Base-by-base conservation (phyloP, 371 early-diverging fungal species). In the Parasitella parasitica region DNA sequence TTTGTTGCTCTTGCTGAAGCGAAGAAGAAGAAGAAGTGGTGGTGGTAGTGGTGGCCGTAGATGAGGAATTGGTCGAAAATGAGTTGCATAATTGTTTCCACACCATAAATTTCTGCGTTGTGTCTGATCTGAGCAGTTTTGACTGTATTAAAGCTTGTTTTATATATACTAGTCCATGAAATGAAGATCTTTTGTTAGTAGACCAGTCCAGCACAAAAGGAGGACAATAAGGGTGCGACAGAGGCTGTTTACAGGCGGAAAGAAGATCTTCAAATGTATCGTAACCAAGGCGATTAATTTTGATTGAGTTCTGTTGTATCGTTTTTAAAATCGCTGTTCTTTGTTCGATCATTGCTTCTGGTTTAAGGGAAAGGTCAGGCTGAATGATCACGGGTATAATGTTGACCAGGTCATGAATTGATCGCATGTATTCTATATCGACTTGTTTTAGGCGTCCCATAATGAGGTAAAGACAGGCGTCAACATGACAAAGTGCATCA, bases 401-500 rank as follows among this genome's bases (percentile, higher is more conserved):
- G 66, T 81, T 84, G 61, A 82, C 82, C 54, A 82, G 63, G 27
- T 82, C 77, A 24, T 81, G 79, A n/a, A 89, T 67, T 8, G 75
- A 65, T 27, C 83, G 79, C 86, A 89, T 85, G 69, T 83, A 90
- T 69, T 90, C 91, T 38, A 89, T 70, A 66, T 91, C 92, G n/a
- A 88, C 86, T 35, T 87, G 80, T 66, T 88, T 87, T 9, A 89
- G 38, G 27, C 89, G 76, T 67, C 85, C 86, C 52, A 85, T 74
- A 43, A 88, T 83, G 36, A 87, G 66, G 58, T 89, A 90, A 12
- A 93, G 66, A 65, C 88, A 88, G 5, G 75, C 83, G 61, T 93
- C 91, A 38, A 92, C 75, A 67, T 91, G 83, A 32, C 80, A 81
- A 62, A 90, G 87, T 1, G 75, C 79, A 22, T 63, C 49, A 13